A percentile compares a stretch with the other conserved stretches of the same genome.
Conservation (phyloP, 140 eudicot species). For the Senecio squalidus region DNA sequence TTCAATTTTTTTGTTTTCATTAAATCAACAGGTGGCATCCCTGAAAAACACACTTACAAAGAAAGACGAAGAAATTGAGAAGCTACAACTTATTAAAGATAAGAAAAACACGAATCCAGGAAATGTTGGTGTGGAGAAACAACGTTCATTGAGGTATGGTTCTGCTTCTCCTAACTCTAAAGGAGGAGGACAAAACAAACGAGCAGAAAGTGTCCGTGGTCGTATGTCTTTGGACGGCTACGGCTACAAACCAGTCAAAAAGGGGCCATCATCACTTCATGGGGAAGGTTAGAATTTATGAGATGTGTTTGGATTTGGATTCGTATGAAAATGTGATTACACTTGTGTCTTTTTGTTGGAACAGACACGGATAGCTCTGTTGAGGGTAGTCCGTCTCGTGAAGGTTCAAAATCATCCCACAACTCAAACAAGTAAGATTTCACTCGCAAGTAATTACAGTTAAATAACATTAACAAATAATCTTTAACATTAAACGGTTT, state of each 20-base stretch:
- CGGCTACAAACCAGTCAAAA: conserved; percentile 23
- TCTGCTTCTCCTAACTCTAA: conserved; percentile 41
- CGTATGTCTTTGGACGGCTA: conserved; percentile 34
- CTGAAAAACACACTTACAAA: conserved; percentile 63
- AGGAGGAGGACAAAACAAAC: conserved; percentile 19
- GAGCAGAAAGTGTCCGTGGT: conserved; percentile 21
- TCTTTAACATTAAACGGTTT: no score
- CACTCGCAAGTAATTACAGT: no score
- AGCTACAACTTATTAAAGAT: conserved; percentile 44
- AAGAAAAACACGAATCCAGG: conserved; percentile 29
- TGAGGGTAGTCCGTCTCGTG: conserved; percentile 34
- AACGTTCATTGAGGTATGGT: conserved; percentile 34
- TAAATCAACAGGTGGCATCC: conserved; percentile 60
- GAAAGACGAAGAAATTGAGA: conserved; percentile 86
- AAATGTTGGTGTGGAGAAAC: conserved; percentile 1
- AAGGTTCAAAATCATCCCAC: conserved; percentile 32
- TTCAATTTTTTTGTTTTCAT: background rate
- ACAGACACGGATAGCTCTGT: conserved; percentile 56
- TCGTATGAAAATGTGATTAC: conserved; percentile 35
- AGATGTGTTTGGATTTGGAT: conserved; percentile 24
- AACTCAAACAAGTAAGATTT: conserved; percentile 34
- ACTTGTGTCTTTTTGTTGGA: conserved; percentile 42
- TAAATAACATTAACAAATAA: no score
- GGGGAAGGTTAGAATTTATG: conserved; percentile 39
- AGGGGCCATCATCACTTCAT: conserved; percentile 23